phyloP scores from a whole-genome alignment of 352 stramenopile species.

The Poterioochromonas sp. region DNA sequence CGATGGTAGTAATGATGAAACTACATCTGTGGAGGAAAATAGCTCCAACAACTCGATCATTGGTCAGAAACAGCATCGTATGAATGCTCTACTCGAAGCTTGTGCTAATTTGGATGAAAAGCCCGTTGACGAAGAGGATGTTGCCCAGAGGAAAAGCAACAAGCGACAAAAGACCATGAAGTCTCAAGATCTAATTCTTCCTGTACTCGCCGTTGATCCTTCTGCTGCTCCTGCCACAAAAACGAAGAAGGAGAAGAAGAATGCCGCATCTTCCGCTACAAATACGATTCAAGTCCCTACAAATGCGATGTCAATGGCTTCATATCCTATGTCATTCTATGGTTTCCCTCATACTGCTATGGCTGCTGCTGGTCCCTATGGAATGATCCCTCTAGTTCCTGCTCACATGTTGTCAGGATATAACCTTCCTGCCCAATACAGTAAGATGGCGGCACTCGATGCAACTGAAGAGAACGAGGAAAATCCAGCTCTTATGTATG shows the following conservation, averaged over 20 bases:
- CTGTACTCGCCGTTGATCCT: too few species aligned
- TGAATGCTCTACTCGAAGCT: neutral
- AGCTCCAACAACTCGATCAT: neutral
- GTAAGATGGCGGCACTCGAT: neutral
- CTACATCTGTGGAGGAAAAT: neutral
- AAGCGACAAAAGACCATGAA: neutral
- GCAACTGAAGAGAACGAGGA: neutral
- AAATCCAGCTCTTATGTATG: neutral
- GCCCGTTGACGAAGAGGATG: neutral
- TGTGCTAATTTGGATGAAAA: neutral
- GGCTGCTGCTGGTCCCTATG: too few species aligned
- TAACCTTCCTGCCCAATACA: neutral
- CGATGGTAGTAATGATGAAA: too few species aligned
- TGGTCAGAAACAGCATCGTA: neutral
- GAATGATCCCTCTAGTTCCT: too few species aligned
- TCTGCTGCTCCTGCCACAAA: too few species aligned
- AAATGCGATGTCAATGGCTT: too few species aligned
- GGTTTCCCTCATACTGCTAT: too few species aligned
- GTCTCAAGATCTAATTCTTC: too few species aligned
- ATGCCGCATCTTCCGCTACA: too few species aligned
- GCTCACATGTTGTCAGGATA: neutral
- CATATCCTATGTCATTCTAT: too few species aligned
- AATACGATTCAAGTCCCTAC: too few species aligned
- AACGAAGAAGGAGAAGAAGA: too few species aligned
- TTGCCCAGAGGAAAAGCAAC: neutral